phyloP scores from a whole-genome alignment of 2,329 filamentous ascomycete species.

The Trichoderma sp. region DNA sequence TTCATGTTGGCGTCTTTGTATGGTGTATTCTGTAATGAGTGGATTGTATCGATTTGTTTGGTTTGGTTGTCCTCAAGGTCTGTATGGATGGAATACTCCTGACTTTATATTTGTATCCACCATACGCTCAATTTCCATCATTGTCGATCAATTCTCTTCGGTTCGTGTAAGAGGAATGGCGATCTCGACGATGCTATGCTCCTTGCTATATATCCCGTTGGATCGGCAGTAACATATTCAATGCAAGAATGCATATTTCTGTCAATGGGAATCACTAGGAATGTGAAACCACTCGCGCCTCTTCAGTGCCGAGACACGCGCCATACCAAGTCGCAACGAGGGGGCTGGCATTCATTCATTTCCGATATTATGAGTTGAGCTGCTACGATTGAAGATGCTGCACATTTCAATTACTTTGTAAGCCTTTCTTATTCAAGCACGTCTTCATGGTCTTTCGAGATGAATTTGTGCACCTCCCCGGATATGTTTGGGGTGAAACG shows the following conservation, averaged over 20 bases:
- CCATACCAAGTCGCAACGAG: not conserved
- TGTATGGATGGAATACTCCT: not conserved
- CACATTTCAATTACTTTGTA: not conserved
- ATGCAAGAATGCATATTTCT: not conserved
- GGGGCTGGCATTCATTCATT: not conserved
- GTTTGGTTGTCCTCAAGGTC: not conserved
- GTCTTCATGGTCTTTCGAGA: not conserved
- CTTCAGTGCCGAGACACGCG: not conserved
- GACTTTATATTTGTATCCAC: not conserved
- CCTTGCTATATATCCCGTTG: not conserved
- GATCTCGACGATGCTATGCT: not conserved
- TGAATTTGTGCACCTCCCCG: not conserved
- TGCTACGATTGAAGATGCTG: not conserved
- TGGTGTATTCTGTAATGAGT: not conserved
- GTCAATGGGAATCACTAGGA: not conserved
- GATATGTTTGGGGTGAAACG: not conserved
- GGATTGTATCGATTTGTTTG: not conserved
- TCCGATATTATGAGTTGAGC: not conserved
- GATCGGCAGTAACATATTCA: not conserved
- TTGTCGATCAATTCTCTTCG: not conserved
- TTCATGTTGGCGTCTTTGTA: not conserved
- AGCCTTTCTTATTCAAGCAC: not conserved
- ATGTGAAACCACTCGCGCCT: not conserved
- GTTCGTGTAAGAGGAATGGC: not conserved
- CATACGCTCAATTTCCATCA: not conserved